Evolutionary conservation across 805 yeast genomes (phyloP).

Genomic region (Saturnispora sanitii): DNA sequence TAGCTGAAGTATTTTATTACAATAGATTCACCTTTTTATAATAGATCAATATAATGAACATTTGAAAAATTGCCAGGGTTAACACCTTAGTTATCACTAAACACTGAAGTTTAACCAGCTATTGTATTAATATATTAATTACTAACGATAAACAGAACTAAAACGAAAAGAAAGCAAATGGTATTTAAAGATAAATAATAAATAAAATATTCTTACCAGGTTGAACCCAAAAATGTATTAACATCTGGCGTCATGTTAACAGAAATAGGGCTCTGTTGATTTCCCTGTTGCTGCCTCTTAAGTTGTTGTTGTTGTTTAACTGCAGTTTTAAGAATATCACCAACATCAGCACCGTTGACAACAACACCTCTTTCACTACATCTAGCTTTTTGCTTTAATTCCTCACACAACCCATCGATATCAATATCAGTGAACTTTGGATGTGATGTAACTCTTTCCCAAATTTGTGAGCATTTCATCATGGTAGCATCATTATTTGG

Average conservation of each 20-base stretch:
- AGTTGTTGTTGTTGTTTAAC: conserved; percentile 5
- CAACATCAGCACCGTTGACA: conserved; percentile 71
- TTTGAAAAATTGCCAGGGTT: too few relatives aligned
- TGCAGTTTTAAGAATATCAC: conserved; percentile 30
- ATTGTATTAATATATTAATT: background rate
- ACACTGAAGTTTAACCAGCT: too few relatives aligned
- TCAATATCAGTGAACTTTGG: conserved; percentile 90
- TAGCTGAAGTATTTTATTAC: too few relatives aligned
- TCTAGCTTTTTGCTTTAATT: conserved; percentile 84
- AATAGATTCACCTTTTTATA: too few relatives aligned
- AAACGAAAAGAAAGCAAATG: background rate
- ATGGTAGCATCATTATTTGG: conserved; percentile 56
- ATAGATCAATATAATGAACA: too few relatives aligned
- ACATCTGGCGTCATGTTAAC: background rate
- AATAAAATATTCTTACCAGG: background rate
- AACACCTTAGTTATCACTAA: too few relatives aligned
- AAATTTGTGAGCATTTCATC: conserved; percentile 79
- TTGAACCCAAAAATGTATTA: background rate
- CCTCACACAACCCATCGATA: conserved; percentile 86
- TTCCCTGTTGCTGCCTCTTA: background rate
- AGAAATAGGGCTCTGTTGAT: too few relatives aligned
- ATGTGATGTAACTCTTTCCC: conserved; percentile 94
- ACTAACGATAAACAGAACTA: background rate
- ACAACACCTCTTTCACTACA: conserved; percentile 93
- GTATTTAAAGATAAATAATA: background rate